Conservation (phyloP, 2,329 filamentous ascomycete species). For the Fusarium tricinctum region DNA sequence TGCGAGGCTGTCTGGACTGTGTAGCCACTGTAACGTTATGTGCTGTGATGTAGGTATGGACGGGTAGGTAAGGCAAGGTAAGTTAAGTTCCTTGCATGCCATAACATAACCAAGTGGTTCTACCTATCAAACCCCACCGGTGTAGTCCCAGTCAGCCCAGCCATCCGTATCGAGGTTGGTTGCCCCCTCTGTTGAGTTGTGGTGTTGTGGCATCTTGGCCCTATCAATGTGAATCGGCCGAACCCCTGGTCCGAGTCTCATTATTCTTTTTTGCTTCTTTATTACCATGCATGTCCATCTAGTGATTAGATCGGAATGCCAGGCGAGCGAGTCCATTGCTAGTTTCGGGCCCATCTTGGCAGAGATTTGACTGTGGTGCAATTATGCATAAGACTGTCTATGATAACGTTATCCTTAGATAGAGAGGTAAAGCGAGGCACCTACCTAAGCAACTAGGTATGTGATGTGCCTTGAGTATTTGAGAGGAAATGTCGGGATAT, state of each 20-base stretch:
- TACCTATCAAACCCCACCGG: slow-evolving; percentile 24
- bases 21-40: neutral
- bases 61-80: slow-evolving; percentile 36
- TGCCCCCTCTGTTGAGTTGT: slow-evolving; percentile 24
- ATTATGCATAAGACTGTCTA: slow-evolving; percentile 2
- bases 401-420: neutral
- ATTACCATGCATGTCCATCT: neutral
- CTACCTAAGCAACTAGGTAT: neutral
- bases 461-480: neutral
- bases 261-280: slow-evolving; percentile 3
- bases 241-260: slow-evolving; percentile 8
- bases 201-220: slow-evolving; percentile 11
- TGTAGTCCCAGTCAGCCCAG: slow-evolving; percentile 9
- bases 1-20: slow-evolving; percentile 3
- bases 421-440: slow-evolving; percentile 4
- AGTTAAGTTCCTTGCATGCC: slow-evolving; percentile 39
- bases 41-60: slow-evolving; percentile 26
- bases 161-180: slow-evolving; percentile 28
- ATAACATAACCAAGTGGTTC: slow-evolving; percentile 18
- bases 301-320: slow-evolving; percentile 5
- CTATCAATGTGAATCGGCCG: slow-evolving; percentile 8
- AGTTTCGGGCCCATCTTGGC: slow-evolving; percentile 9
- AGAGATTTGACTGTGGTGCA: slow-evolving; percentile 3
- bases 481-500: neutral
- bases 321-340: slow-evolving; percentile 9